Evolutionary conservation across 75 land plant genomes (phyloP), one percentile per base, ranked within the genome.

Genomic region (Cupressus sempervirens): DNA sequence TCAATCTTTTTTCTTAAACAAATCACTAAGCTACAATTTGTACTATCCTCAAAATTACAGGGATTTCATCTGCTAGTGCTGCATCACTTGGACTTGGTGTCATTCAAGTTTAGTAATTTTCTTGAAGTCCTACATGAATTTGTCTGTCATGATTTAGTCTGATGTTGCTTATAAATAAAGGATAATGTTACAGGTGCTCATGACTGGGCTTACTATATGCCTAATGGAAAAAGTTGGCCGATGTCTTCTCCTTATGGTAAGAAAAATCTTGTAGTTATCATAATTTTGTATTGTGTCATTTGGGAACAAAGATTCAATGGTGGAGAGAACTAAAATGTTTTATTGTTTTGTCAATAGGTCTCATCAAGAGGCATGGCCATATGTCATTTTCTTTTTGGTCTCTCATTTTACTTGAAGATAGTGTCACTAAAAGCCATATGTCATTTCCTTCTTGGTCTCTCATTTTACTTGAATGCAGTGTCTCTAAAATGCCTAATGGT

Each of bases 171-270:
- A 77, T 77, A 46, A 9, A 67, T 77, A 23, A 77, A 41, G 4
- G 43, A 6, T 76, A 54, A 38, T 68, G 80, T 23, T 83, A 8
- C 68, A 96, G 98, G 98, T 96, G 34, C 58, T 92, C 82, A 94
- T 89, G 74, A 96, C 98, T 83, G 96, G 83, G n/a, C n/a, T n/a
- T n/a, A n/a, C n/a, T n/a, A n/a, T n/a, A n/a, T n/a, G n/a, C n/a
- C n/a, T n/a, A n/a, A n/a, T 91, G 83, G 98, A 96, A 86, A 93
- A 85, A 91, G 90, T 95, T 32, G 98, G 98, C 0, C 89, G 98
- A 34, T 87, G 98, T 54, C 85, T 94, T 46, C 93, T 96, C 16
- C 93, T 96, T 79, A 93, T 90, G 68, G 98, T 95, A 84, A 86
- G 10, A n/a, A n/a, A n/a, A n/a, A n/a, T n/a, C n/a, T n/a, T n/a